These are phyloP conservation scores for Aspergillus pseudotamarii DNA, from an alignment of 2,329 filamentous ascomycete species.

Conservation along the genomic window DNA sequence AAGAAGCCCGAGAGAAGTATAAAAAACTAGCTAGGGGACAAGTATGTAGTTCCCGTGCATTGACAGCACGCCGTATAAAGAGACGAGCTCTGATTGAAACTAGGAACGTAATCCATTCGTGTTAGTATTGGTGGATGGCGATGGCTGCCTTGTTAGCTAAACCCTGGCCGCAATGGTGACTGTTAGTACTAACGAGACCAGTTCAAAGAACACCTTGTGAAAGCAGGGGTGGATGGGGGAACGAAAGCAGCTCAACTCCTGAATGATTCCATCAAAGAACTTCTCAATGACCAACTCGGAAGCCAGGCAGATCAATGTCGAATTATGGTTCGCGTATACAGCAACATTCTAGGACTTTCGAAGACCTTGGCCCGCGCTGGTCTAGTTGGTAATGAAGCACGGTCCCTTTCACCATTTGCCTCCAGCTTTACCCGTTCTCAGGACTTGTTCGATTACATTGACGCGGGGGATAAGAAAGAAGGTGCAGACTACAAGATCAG, in stretches of 20 bases:
- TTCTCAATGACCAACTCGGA: conserved; percentile 46
- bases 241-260: conserved; percentile 58
- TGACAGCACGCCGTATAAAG: not conserved
- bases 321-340: conserved; percentile 59
- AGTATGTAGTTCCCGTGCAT: conserved; percentile 26
- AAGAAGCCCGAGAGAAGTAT: conserved; percentile 57
- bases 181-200: conserved; percentile 62
- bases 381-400: conserved; percentile 57
- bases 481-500: conserved; percentile 64
- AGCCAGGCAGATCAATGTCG: conserved; percentile 55
- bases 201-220: conserved; percentile 57
- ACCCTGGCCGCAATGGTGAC: not conserved
- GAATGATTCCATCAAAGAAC: conserved; percentile 53
- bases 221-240: conserved; percentile 56
- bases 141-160: conserved; percentile 54
- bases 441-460: conserved; percentile 63
- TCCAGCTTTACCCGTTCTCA: conserved; percentile 61
- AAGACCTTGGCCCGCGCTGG: conserved; percentile 53
- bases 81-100: conserved; percentile 13
- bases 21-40: conserved; percentile 55
- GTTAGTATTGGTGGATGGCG: conserved; percentile 64
- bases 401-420: conserved; percentile 58
- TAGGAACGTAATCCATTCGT: conserved; percentile 61
- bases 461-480: conserved; percentile 63
- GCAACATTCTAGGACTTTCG: conserved; percentile 58